Evolutionary conservation across 2,329 filamentous ascomycete genomes (phyloP), one percentile per base, ranked within the genome.

Genomic region (Apiospora marii): DNA sequence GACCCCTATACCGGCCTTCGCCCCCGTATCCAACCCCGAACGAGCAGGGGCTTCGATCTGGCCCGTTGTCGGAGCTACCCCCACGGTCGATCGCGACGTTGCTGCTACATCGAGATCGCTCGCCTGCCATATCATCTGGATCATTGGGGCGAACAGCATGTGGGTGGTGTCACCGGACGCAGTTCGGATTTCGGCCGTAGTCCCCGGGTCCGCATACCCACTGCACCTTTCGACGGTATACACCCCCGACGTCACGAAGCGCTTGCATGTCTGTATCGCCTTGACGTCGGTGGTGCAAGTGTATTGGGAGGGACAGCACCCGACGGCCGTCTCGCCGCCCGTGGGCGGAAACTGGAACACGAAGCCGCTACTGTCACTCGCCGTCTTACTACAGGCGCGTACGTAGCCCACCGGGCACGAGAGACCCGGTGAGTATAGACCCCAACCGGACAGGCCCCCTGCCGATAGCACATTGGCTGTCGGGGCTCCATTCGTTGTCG

Each of bases 371-470:
- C 8, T 30, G 37, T 67, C 64, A 7, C 34, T 69, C 7, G 41
- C 70, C 14, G 53, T 69, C 34, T 70, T 37, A 16, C 19, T 6
- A 34, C 71, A 72, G 41, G 71, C 68, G 13, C 37, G 8, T 19
- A 27, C 24, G 10, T 71, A 53, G 16, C 72, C 72, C 0, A 13
- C 19, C 12, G 72, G 72, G 46, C 72, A 73, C 16, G 61, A 41
- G 19, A 73, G 27, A 14, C 72, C 72, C 0, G 72, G 72, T 2
- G 72, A 73, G 37, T 73, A 73, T 30, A 73, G 68, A 6, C 72
- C 72, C 70, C 72, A 72, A 4, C 72, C 72, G 16, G 3, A 4
- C 1, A 67, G 37, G 22, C 16, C 37, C 4, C 13, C 10, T 5
- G 30, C 24, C 2, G 6, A 12, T 7, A 19, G 2, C 44, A 49